Conservation (phyloP, 2,329 filamentous ascomycete genomes). For the Cladophialophora psammophila region DNA sequence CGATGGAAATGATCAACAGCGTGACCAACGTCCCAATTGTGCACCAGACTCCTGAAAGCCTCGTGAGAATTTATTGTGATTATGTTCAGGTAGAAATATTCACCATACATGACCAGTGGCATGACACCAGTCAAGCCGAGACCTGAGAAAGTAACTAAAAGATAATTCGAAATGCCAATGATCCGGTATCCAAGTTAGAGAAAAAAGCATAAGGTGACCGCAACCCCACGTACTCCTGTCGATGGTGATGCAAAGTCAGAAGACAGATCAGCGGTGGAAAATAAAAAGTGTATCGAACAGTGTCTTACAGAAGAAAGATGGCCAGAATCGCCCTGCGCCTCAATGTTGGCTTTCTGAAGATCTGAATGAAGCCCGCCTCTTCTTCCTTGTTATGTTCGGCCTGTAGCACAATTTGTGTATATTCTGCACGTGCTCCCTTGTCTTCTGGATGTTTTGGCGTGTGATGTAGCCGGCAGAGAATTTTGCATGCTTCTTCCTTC, state of each 20-base stretch:
- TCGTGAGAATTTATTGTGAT: not conserved
- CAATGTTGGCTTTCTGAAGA: slow-evolving; percentile 21
- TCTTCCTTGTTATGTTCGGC: slow-evolving; percentile 25
- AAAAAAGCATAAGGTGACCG: not conserved
- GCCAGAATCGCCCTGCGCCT: slow-evolving; percentile 11
- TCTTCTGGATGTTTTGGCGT: not conserved
- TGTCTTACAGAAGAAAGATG: slow-evolving; percentile 6
- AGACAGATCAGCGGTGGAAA: no score
- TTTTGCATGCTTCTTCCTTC: slow-evolving; percentile 13
- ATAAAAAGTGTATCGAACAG: no score
- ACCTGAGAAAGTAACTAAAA: slow-evolving; percentile 46
- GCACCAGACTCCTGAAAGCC: no score
- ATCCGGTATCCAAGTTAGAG: slow-evolving; percentile 15
- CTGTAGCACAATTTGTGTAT: slow-evolving; percentile 23
- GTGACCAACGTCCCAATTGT: no score
- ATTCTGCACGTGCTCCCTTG: slow-evolving; percentile 8
- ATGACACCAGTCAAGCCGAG: slow-evolving; percentile 48
- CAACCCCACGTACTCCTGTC: slow-evolving; percentile 32
- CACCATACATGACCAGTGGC: slow-evolving; percentile 51
- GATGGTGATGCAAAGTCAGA: slow-evolving; percentile 39
- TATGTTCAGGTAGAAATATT: not conserved
- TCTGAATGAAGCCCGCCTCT: slow-evolving; percentile 2
- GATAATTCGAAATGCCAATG: slow-evolving; percentile 48
- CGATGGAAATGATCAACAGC: no score
- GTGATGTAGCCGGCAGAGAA: slow-evolving; percentile 18